These are phyloP conservation scores for Immersiporthe knoxdaviesiana DNA, from an alignment of 2,329 filamentous ascomycete species.

Conservation along the genomic window DNA sequence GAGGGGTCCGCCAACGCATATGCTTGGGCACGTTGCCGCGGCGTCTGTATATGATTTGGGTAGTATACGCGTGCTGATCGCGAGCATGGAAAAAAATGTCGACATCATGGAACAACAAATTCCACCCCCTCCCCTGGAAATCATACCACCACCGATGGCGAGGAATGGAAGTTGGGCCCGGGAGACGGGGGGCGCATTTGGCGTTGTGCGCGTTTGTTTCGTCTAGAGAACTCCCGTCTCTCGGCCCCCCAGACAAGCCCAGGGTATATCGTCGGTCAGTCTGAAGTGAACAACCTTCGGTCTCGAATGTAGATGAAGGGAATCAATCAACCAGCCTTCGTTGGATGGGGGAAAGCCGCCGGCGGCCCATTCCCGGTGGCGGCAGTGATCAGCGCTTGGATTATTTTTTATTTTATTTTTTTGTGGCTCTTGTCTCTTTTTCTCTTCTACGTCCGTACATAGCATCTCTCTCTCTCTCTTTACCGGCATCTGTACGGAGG, in stretches of 20 bases:
- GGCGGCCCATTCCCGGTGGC: not conserved
- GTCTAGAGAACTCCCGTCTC: not conserved
- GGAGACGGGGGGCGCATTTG: not conserved
- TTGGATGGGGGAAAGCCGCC: not conserved
- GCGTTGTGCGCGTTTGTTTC: not conserved
- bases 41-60: too few relatives aligned
- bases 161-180: not conserved
- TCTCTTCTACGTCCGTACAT: too few relatives aligned
- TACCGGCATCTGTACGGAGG: conserved; percentile 6
- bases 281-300: not conserved
- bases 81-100: not conserved
- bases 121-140: not conserved
- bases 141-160: not conserved
- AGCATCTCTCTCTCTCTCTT: not conserved
- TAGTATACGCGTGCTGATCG: not conserved
- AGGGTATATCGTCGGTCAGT: not conserved
- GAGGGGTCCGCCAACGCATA: too few relatives aligned
- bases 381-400: conserved; percentile 3
- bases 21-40: too few relatives aligned
- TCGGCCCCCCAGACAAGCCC: not conserved
- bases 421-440: too few relatives aligned
- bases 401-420: not conserved
- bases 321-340: not conserved
- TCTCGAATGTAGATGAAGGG: not conserved
- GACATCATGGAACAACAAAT: not conserved